phyloP scores from a whole-genome alignment of 2,329 filamentous ascomycete species.

The Myriosclerotinia scirpicola region DNA sequence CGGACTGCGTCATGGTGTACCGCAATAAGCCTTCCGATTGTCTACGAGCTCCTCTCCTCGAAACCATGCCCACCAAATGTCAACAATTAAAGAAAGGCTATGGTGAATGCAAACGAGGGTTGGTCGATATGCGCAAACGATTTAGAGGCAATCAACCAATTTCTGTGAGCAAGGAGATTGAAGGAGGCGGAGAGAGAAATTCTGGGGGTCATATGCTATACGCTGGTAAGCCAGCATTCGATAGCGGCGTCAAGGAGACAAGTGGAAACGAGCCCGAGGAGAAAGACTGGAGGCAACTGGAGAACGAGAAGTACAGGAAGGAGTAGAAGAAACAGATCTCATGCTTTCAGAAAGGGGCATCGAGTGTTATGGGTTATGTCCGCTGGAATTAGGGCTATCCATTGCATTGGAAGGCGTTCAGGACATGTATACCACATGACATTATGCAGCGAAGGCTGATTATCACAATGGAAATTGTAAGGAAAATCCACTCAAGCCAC shows the following conservation, averaged over 20 bases:
- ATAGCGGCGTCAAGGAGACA: conserved; percentile 61
- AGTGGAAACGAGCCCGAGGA: conserved; percentile 65
- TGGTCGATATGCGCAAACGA: conserved; percentile 98
- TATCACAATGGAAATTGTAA: conserved; percentile 6
- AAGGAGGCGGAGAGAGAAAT: conserved; percentile 49
- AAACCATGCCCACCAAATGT: conserved; percentile 82
- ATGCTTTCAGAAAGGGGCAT: not conserved
- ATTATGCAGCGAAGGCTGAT: conserved; percentile 6
- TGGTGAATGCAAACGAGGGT: conserved; percentile 90
- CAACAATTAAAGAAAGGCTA: conserved; percentile 92
- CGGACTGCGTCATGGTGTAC: conserved; percentile 92
- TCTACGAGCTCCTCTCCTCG: conserved; percentile 76
- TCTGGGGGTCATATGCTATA: conserved; percentile 67
- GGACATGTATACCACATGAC: not conserved
- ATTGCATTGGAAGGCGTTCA: conserved; percentile 14
- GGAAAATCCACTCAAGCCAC: not conserved
- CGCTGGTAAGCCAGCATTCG: conserved; percentile 71
- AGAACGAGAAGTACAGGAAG: conserved; percentile 60
- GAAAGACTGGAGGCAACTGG: conserved; percentile 62
- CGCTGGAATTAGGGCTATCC: not conserved
- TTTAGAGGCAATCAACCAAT: conserved; percentile 94
- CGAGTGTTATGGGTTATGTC: not conserved
- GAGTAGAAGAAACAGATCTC: conserved; percentile 12
- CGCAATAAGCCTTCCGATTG: conserved; percentile 86
- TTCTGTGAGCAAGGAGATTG: conserved; percentile 59